These are phyloP conservation scores for Diaporthe velutina DNA, from an alignment of 2,329 filamentous ascomycete genomes.

Conservation along the genomic window DNA sequence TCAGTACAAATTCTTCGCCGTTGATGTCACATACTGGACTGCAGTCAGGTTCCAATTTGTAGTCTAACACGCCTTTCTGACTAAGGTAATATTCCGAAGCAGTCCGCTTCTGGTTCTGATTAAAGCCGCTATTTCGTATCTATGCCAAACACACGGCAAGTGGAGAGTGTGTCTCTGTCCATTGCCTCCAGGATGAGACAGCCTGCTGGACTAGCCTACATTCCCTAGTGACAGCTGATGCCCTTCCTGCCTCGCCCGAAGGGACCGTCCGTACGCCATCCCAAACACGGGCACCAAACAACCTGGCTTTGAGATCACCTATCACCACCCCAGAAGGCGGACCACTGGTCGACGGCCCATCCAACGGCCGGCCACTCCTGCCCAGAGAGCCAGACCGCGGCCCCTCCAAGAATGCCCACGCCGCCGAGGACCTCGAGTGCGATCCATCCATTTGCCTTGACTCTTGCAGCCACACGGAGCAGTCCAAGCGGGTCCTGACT, in stretches of 20 bases:
- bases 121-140: constrained; percentile 13
- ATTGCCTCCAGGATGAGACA: constrained; percentile 7
- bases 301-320: constrained; percentile 33
- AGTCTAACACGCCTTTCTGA: not conserved
- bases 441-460: constrained; percentile 75
- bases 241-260: not conserved
- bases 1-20: not conserved
- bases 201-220: not conserved
- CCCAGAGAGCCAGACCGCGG: constrained; percentile 71
- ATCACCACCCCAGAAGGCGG: constrained; percentile 46
- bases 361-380: constrained; percentile 46
- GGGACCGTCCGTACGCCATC: not conserved
- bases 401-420: constrained; percentile 79
- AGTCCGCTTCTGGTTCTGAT: constrained; percentile 14
- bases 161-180: constrained; percentile 10
- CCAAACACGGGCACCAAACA: not conserved
- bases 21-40: constrained; percentile 1
- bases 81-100: not conserved
- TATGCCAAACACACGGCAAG: constrained; percentile 14
- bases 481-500: constrained; percentile 85
- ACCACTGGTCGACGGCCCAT: constrained; percentile 48
- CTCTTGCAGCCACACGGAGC: constrained; percentile 74
- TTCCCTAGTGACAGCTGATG: not conserved
- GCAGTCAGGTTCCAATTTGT: not conserved
- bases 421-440: constrained; percentile 81